Percentiles rank a stretch among this genome's conserved stretches.
phyloP scores from a whole-genome alignment of 2,329 filamentous ascomycete genomes.

The Cordyceps pruinosa region DNA sequence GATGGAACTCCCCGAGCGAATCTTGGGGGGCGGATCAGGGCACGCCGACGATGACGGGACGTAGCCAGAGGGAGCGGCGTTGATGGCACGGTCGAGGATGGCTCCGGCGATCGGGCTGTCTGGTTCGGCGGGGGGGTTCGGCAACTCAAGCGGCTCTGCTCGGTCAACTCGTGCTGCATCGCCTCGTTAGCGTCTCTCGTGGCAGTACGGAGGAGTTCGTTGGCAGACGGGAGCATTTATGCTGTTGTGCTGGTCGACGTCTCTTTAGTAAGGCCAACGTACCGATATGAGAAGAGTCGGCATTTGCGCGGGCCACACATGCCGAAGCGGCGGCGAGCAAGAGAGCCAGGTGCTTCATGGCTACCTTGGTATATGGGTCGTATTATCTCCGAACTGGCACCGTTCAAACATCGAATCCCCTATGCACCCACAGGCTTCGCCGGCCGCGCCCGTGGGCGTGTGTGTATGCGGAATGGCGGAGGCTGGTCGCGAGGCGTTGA shows the following conservation, averaged over 20 bases:
- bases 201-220: neutral
- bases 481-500: neutral
- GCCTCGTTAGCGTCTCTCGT: neutral
- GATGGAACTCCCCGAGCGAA: conserved; percentile 7
- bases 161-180: neutral
- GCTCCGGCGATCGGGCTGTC: neutral
- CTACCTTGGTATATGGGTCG: neutral
- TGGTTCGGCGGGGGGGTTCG: neutral
- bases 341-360: conserved; percentile 5
- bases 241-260: neutral
- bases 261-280: neutral
- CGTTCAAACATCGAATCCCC: neutral
- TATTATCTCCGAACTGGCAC: neutral
- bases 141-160: neutral
- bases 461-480: neutral
- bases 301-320: neutral
- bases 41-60: neutral
- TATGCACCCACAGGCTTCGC: neutral
- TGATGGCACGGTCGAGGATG: conserved; percentile 1
- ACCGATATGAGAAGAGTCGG: neutral
- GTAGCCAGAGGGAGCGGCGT: conserved; percentile 10
- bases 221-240: neutral
- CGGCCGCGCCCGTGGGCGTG: neutral
- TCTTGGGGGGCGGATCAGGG: conserved; percentile 6
- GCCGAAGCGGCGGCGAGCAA: conserved; percentile 2